phyloP scores from a whole-genome alignment of 768 basidiomycete genomes.

The Boletales sp. region DNA sequence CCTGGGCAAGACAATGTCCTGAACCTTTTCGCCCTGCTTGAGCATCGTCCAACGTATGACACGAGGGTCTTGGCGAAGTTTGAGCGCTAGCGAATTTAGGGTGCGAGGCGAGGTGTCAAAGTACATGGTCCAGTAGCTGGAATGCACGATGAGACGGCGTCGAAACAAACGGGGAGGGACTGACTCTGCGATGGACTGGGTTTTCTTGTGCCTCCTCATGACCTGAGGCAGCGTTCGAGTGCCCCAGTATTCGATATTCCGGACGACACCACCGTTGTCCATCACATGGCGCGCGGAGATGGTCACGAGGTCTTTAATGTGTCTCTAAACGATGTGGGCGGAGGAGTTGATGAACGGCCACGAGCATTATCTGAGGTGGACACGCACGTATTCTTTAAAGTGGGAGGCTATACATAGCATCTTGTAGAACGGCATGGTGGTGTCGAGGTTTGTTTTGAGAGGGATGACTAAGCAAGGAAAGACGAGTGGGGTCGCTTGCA shows the following conservation, averaged over 20 bases:
- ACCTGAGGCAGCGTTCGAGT: conserved; percentile 68
- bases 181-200: conserved; percentile 69
- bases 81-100: conserved; percentile 56
- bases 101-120: conserved; percentile 83
- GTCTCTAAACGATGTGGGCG: conserved; percentile 48
- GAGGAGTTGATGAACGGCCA: not conserved
- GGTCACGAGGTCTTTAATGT: conserved; percentile 71
- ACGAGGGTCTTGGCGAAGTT: conserved; percentile 75
- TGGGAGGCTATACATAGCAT: conserved; percentile 82
- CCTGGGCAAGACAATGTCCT: conserved; percentile 58
- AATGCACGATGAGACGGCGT: conserved; percentile 1
- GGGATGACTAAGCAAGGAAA: conserved; percentile 15
- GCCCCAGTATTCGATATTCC: conserved; percentile 74
- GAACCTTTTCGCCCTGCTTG: conserved; percentile 70
- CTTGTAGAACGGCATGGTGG: conserved; percentile 80
- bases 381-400: conserved; percentile 65
- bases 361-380: not conserved
- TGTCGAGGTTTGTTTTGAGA: not conserved
- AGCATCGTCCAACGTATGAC: conserved; percentile 81
- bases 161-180: conserved; percentile 31
- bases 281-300: conserved; percentile 70
- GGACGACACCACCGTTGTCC: conserved; percentile 75
- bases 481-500: too few species aligned
- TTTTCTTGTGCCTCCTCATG: conserved; percentile 61
- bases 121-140: conserved; percentile 86